Conservation (phyloP, 352 stramenopile genomes). For the Globisporangium iwayamae region DNA sequence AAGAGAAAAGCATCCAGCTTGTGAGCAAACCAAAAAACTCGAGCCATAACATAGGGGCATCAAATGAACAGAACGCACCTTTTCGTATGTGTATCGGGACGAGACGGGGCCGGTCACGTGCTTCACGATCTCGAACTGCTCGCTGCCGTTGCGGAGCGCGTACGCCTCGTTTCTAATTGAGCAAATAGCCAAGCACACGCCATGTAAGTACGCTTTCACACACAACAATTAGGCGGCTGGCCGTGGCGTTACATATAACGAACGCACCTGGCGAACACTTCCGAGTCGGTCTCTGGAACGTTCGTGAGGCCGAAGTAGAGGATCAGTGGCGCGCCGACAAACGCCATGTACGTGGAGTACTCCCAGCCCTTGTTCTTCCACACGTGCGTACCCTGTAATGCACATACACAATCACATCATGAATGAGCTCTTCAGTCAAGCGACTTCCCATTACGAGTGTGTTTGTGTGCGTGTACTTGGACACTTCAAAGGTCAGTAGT, state of each 20-base stretch:
- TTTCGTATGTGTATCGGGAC: constrained; percentile 48
- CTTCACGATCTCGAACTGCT: constrained; percentile 38
- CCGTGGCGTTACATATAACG: not conserved
- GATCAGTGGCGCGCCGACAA: constrained; percentile 64
- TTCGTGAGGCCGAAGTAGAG: constrained; percentile 79
- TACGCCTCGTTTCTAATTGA: constrained; percentile 50
- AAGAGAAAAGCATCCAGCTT: not conserved
- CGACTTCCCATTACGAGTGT: not conserved
- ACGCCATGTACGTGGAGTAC: constrained; percentile 75
- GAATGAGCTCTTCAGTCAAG: not conserved
- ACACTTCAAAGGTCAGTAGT: not conserved
- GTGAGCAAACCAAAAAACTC: not conserved
- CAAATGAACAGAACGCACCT: constrained; percentile 24
- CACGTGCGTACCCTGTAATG: constrained; percentile 57
- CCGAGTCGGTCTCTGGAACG: constrained; percentile 78
- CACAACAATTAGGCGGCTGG: not conserved
- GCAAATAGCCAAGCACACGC: not conserved
- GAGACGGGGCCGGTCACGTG: constrained; percentile 42
- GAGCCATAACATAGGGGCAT: not conserved
- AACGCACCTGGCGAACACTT: constrained; percentile 70
- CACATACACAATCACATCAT: not conserved
- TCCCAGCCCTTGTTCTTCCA: constrained; percentile 84
- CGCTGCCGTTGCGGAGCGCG: constrained; percentile 44
- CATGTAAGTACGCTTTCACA: not conserved
- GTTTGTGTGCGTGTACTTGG: not conserved